Conservation (phyloP, 257 asterid species). For the Solanum boliviense region DNA sequence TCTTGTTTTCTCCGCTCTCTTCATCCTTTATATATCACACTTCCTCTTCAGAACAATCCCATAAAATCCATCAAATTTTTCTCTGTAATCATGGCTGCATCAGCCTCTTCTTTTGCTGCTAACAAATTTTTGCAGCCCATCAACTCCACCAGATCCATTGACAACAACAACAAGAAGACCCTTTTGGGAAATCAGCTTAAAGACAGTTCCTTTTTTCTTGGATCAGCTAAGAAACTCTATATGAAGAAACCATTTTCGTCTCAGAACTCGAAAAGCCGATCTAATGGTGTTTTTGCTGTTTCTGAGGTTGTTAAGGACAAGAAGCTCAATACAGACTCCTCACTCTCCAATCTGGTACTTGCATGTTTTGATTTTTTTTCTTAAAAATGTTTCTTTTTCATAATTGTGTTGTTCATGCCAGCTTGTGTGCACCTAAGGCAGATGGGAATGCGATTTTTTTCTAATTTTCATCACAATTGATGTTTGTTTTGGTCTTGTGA, state of each 20-base stretch:
- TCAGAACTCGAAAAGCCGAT: constrained; percentile 23
- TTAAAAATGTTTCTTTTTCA: accelerated
- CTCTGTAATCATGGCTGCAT: constrained; percentile 30
- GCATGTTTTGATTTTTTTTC: background rate
- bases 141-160: constrained; percentile 52
- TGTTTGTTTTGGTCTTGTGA: background rate
- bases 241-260: constrained; percentile 7
- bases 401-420: background rate
- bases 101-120: constrained; percentile 35
- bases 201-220: constrained; percentile 27
- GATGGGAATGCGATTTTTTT: background rate
- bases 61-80: background rate
- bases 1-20: constrained; percentile 47
- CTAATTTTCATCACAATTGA: background rate
- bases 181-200: constrained; percentile 15
- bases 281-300: constrained; percentile 39
- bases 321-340: constrained; percentile 16
- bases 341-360: constrained; percentile 32
- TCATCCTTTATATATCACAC: background rate
- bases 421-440: background rate
- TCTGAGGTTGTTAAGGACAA: constrained; percentile 72
- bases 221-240: constrained; percentile 32
- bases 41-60: background rate
- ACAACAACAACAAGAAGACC: constrained; percentile 3
- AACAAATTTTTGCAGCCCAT: constrained; percentile 32